Percentiles rank a stretch among this genome's conserved stretches.
Evolutionary conservation across 2,329 filamentous ascomycete genomes (phyloP).

Genomic region (Phialophora tarda): DNA sequence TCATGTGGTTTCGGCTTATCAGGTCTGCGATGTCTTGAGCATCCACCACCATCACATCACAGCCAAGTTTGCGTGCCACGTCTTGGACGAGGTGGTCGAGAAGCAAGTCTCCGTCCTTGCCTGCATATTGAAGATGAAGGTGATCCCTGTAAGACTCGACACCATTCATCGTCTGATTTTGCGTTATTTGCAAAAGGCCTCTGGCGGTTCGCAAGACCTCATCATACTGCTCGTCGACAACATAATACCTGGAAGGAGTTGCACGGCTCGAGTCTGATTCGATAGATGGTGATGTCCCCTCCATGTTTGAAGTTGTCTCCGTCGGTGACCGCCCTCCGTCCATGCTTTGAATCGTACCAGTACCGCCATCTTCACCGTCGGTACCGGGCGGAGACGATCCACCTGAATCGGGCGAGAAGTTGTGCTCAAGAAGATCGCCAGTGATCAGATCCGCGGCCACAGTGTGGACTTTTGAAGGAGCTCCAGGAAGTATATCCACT

Average conservation of each 20-base stretch:
- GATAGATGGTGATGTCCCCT: background rate
- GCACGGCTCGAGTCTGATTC: background rate
- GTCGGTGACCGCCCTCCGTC: background rate
- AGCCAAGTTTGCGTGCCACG: conserved; percentile 63
- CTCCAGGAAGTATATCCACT: conserved; percentile 13
- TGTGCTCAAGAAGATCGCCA: conserved; percentile 27
- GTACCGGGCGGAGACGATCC: conserved; percentile 16
- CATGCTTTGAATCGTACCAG: background rate
- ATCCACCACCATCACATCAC: conserved; percentile 52
- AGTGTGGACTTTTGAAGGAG: conserved; percentile 27
- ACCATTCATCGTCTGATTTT: conserved; percentile 43
- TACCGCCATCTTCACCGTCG: conserved; percentile 5
- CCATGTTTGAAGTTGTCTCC: conserved; percentile 4
- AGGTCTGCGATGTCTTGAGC: conserved; percentile 55
- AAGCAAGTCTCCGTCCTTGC: conserved; percentile 59
- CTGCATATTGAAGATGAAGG: conserved; percentile 64
- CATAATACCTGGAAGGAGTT: conserved; percentile 31
- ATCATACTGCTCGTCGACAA: conserved; percentile 35
- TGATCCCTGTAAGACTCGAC: conserved; percentile 61
- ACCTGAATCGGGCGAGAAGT: conserved; percentile 11
- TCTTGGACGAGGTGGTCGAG: conserved; percentile 68
- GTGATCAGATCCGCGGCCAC: conserved; percentile 29
- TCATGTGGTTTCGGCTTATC: conserved; percentile 40
- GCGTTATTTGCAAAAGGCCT: conserved; percentile 32
- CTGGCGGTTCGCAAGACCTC: conserved; percentile 36